Conservation (phyloP, 2,329 filamentous ascomycete species). For the Hansfordia pulvinata region DNA sequence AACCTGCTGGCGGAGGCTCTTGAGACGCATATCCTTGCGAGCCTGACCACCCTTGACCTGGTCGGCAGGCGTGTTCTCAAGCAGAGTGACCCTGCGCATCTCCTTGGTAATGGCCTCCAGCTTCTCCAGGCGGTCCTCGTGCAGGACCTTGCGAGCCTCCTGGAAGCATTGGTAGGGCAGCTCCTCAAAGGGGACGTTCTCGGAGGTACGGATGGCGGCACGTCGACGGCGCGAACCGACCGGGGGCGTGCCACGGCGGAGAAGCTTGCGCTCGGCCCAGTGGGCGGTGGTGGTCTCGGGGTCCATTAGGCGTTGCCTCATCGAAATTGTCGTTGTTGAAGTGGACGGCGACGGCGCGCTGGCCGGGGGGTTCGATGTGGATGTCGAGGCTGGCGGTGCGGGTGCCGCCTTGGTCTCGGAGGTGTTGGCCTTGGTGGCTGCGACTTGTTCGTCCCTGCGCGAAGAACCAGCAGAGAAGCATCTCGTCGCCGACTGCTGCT, state of each 20-base stretch:
- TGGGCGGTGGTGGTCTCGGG: slow-evolving; percentile 54
- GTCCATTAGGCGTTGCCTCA: slow-evolving; percentile 36
- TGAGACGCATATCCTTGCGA: slow-evolving; percentile 52
- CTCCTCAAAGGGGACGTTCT: slow-evolving; percentile 75
- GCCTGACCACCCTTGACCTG: slow-evolving; percentile 46
- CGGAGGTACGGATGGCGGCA: slow-evolving; percentile 49
- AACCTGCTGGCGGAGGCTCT: slow-evolving; percentile 57
- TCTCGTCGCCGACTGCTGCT: no score
- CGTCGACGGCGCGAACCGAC: slow-evolving; percentile 78
- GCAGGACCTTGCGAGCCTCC: slow-evolving; percentile 75
- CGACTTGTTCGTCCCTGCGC: slow-evolving; percentile 6
- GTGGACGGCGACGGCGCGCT: no score
- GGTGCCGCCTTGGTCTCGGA: slow-evolving; percentile 14
- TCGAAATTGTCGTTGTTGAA: slow-evolving; percentile 8
- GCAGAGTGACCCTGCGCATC: slow-evolving; percentile 51
- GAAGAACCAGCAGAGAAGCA: slow-evolving; percentile 18
- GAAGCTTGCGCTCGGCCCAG: slow-evolving; percentile 52
- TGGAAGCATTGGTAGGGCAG: slow-evolving; percentile 97
- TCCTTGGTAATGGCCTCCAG: slow-evolving; percentile 56
- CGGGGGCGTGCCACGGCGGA: slow-evolving; percentile 55
- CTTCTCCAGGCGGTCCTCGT: slow-evolving; percentile 71
- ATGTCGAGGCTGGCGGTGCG: slow-evolving; percentile 5
- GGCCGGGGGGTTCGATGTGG: no score
- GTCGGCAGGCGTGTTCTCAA: slow-evolving; percentile 45
- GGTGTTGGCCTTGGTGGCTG: slow-evolving; percentile 4